Conservation (phyloP, 169 alveolate genomes). For the Plasmodium knowlesi region DNA sequence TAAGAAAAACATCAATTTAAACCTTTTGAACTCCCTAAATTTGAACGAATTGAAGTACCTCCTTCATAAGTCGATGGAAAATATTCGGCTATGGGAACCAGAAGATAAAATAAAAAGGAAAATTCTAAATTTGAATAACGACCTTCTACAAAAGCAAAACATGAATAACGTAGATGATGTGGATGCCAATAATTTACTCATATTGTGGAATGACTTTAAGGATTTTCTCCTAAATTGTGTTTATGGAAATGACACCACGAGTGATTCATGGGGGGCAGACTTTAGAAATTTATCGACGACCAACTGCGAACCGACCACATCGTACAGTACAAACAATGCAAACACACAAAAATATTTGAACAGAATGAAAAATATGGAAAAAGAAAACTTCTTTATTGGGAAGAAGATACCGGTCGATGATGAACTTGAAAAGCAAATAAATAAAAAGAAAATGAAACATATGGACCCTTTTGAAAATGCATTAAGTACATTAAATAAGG, state of each 20-base stretch:
- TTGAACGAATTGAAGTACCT: constrained; percentile 64
- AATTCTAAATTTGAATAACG: constrained; percentile 57
- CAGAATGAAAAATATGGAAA: constrained; percentile 34
- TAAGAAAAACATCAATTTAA: constrained; percentile 48
- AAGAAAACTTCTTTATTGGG: constrained; percentile 26
- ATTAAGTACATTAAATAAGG: constrained; percentile 21
- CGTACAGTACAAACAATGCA: background rate
- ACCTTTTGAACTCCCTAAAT: constrained; percentile 24
- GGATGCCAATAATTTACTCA: constrained; percentile 20
- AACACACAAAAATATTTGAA: background rate
- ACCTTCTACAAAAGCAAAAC: constrained; percentile 48
- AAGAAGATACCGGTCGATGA: constrained; percentile 3
- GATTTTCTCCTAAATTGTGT: constrained; percentile 63
- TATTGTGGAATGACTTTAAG: constrained; percentile 75
- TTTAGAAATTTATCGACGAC: background rate
- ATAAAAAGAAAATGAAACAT: constrained; percentile 13
- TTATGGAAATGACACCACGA: constrained; percentile 20
- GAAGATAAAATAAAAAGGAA: constrained; percentile 42
- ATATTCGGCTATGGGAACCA: constrained; percentile 76
- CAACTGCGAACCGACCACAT: background rate
- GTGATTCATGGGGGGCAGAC: background rate
- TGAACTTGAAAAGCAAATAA: constrained; percentile 9
- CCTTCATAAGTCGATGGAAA: constrained; percentile 70
- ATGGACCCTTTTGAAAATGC: constrained; percentile 50
- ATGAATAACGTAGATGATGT: constrained; percentile 28